phyloP scores from a whole-genome alignment of 345 rosid species.

The Linum trigynum region DNA sequence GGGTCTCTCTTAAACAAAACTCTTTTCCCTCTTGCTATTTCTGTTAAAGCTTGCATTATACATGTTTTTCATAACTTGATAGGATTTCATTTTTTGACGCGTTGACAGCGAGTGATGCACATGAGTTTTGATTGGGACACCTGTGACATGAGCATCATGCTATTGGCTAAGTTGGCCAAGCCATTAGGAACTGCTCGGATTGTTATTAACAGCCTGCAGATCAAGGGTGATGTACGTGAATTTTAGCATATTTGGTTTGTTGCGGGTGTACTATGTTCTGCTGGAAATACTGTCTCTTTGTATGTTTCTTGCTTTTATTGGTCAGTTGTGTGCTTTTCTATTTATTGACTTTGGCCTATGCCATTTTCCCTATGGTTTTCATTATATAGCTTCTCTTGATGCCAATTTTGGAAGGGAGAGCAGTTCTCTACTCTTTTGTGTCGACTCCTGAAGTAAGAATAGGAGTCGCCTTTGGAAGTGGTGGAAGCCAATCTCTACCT shows the following conservation, averaged over 20 bases:
- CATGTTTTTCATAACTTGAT: too few species aligned
- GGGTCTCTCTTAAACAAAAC: too few species aligned
- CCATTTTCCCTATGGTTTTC: conserved; percentile 6
- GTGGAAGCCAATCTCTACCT: conserved; percentile 90
- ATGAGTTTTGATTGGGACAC: conserved; percentile 87
- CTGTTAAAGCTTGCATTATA: too few species aligned
- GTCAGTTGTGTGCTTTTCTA: background rate
- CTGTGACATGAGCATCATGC: conserved; percentile 66
- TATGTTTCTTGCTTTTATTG: background rate
- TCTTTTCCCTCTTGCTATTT: too few species aligned
- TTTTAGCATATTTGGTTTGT: background rate
- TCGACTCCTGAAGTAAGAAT: conserved; percentile 76
- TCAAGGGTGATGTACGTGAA: conserved; percentile 85
- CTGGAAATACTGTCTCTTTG: background rate
- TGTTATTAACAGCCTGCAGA: conserved; percentile 78
- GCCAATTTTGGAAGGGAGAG: conserved; percentile 80
- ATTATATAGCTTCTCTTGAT: conserved; percentile 67
- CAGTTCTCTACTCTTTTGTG: conserved; percentile 72
- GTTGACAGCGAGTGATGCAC: conserved; percentile 58
- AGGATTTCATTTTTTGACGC: conserved; percentile 18
- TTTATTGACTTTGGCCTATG: background rate
- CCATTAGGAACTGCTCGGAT: conserved; percentile 89
- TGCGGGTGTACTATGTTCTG: background rate
- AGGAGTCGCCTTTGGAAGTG: conserved; percentile 94
- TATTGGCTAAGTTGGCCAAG: conserved; percentile 78